phyloP scores from a whole-genome alignment of 441 rosid species.

The Mallotus repandus region DNA sequence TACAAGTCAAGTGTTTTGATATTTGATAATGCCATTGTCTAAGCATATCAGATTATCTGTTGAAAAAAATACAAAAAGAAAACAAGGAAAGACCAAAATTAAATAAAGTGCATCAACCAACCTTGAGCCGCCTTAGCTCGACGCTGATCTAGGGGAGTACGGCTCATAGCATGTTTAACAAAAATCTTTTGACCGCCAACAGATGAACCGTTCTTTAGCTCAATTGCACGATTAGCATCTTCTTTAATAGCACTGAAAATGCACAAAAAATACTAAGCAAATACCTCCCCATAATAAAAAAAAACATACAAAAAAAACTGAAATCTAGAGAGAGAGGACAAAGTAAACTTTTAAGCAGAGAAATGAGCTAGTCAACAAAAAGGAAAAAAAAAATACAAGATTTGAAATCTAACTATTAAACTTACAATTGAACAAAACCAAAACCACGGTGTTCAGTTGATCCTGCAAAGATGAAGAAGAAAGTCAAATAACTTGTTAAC shows the following conservation, averaged over 20 bases:
- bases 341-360: not conserved
- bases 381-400: not conserved
- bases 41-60: not conserved
- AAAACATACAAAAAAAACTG: not conserved
- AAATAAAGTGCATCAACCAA: slow-evolving; percentile 24
- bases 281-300: not conserved
- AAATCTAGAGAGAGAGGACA: not conserved
- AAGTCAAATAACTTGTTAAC: not conserved
- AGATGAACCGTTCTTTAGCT: slow-evolving; percentile 62
- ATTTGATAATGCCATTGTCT: not conserved
- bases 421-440: slow-evolving; percentile 89
- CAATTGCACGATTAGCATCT: slow-evolving; percentile 80
- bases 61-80: slow-evolving; percentile 1
- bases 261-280: not conserved
- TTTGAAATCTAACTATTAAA: slow-evolving; percentile 16
- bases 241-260: slow-evolving; percentile 74
- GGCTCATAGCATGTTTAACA: slow-evolving; percentile 80
- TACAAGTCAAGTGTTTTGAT: slow-evolving; percentile 1
- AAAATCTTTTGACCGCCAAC: slow-evolving; percentile 82
- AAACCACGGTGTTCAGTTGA: slow-evolving; percentile 86
- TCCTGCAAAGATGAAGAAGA: slow-evolving; percentile 43
- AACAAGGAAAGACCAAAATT: not conserved
- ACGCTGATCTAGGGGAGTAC: slow-evolving; percentile 74
- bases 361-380: not conserved
- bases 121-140: slow-evolving; percentile 64